Evolutionary conservation across 2,329 filamentous ascomycete species (phyloP).

Genomic region (Chaetomiaceae sp.): DNA sequence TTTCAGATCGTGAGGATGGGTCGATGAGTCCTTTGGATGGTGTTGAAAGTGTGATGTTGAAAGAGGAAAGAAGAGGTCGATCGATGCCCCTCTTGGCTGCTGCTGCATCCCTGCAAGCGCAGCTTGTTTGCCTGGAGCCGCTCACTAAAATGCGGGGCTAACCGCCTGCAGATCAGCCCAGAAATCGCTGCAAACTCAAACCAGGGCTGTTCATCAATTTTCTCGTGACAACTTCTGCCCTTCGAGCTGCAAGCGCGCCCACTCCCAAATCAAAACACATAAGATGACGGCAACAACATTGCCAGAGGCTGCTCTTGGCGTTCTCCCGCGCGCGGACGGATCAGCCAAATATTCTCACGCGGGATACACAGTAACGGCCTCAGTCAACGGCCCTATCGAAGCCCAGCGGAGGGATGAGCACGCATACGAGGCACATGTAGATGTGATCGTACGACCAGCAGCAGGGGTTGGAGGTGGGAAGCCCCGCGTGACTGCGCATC

Average conservation of each 20-base stretch:
- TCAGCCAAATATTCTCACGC: slow-evolving; percentile 72
- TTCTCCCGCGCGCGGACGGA: slow-evolving; percentile 69
- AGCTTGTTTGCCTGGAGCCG: slow-evolving; percentile 10
- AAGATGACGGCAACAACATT: slow-evolving; percentile 44
- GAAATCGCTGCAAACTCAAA: slow-evolving; percentile 19
- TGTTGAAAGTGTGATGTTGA: slow-evolving; percentile 1
- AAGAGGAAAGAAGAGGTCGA: background rate
- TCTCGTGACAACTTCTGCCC: slow-evolving; percentile 10
- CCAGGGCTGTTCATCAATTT: background rate
- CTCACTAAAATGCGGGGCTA: slow-evolving; percentile 25
- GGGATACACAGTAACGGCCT: slow-evolving; percentile 76
- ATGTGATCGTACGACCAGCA: slow-evolving; percentile 83
- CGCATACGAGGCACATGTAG: slow-evolving; percentile 83
- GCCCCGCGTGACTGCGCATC: slow-evolving; percentile 7
- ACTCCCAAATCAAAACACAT: slow-evolving; percentile 1
- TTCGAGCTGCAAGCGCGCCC: background rate
- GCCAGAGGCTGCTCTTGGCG: slow-evolving; percentile 51
- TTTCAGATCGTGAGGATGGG: background rate
- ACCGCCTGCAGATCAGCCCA: slow-evolving; percentile 19
- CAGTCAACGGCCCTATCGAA: slow-evolving; percentile 91
- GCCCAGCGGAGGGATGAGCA: slow-evolving; percentile 84
- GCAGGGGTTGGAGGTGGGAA: slow-evolving; percentile 72
- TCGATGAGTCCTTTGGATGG: background rate
- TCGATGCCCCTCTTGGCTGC: slow-evolving; percentile 3
- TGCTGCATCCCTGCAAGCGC: slow-evolving; percentile 16